Percentiles rank a stretch among this genome's conserved stretches.
These are phyloP conservation scores for Amoebophrya sp. DNA, from an alignment of 169 alveolate genomes.

Conservation along the genomic window DNA sequence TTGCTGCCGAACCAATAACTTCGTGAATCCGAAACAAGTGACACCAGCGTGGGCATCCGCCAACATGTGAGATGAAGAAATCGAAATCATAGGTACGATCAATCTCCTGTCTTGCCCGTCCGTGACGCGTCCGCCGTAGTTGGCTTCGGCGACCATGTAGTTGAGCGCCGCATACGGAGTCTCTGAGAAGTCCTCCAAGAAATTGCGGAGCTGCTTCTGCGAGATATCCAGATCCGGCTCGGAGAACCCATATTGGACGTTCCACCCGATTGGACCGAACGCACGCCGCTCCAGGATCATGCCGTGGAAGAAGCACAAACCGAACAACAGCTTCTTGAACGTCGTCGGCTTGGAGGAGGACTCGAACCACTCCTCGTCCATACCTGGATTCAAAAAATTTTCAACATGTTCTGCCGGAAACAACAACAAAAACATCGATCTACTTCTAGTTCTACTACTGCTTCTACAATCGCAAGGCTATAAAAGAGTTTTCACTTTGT, in stretches of 20 bases:
- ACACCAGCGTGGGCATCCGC: no score
- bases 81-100: not conserved
- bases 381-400: constrained; percentile 71
- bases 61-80: not conserved
- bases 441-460: constrained; percentile 73
- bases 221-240: constrained; percentile 86
- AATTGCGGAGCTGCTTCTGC: constrained; percentile 70
- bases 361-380: constrained; percentile 65
- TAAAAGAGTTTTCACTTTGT: no score
- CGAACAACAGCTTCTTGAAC: constrained; percentile 78
- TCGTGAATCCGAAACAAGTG: no score
- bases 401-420: constrained; percentile 66
- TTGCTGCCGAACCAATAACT: no score
- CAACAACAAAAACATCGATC: no score
- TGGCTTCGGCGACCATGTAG: constrained; percentile 84
- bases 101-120: constrained; percentile 81
- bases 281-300: constrained; percentile 82
- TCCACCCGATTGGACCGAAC: constrained; percentile 92
- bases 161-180: constrained; percentile 72
- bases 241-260: constrained; percentile 85
- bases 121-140: constrained; percentile 94
- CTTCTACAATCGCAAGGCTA: constrained; percentile 65
- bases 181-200: constrained; percentile 61
- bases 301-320: constrained; percentile 84
- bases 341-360: constrained; percentile 67